These are phyloP conservation scores for Durotheca rogersii DNA, from an alignment of 495 filamentous ascomycete species.

Conservation along the genomic window DNA sequence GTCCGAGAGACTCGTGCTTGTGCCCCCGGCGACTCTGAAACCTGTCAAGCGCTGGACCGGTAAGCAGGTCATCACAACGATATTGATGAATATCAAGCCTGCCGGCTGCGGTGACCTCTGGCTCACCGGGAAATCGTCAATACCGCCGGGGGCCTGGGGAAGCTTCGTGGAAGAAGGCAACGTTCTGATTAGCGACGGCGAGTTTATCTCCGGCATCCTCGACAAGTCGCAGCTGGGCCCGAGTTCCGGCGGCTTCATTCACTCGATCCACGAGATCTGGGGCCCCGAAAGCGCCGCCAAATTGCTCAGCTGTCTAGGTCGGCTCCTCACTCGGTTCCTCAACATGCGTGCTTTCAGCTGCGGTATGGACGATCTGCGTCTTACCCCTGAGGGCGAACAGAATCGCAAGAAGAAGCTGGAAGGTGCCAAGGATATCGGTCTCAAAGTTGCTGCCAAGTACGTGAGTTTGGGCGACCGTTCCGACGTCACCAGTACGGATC, in stretches of 20 bases:
- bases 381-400: slow-evolving; percentile 79
- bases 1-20: slow-evolving; percentile 67
- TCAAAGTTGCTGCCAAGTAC: slow-evolving; percentile 83
- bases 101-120: slow-evolving; percentile 71
- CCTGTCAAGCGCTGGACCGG: slow-evolving; percentile 90
- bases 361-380: slow-evolving; percentile 91
- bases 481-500: slow-evolving; percentile 57
- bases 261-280: slow-evolving; percentile 90
- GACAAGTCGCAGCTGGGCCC: slow-evolving; percentile 96
- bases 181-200: slow-evolving; percentile 85
- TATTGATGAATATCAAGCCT: slow-evolving; percentile 88
- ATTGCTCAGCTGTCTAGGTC: slow-evolving; percentile 82
- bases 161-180: slow-evolving; percentile 60
- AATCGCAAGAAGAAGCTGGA: slow-evolving; percentile 67
- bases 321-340: slow-evolving; percentile 84
- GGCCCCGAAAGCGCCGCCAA: slow-evolving; percentile 82
- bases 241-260: slow-evolving; percentile 80
- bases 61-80: slow-evolving; percentile 92
- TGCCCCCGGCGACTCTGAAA: slow-evolving; percentile 79
- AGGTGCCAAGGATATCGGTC: slow-evolving; percentile 70
- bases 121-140: slow-evolving; percentile 74
- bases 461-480: slow-evolving; percentile 75
- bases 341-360: slow-evolving; percentile 95
- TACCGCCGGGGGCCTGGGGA: slow-evolving; percentile 75
- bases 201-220: slow-evolving; percentile 85